These are phyloP conservation scores for Hypoxylon rubiginosum DNA, from an alignment of 2,329 filamentous ascomycete species.

Conservation along the genomic window DNA sequence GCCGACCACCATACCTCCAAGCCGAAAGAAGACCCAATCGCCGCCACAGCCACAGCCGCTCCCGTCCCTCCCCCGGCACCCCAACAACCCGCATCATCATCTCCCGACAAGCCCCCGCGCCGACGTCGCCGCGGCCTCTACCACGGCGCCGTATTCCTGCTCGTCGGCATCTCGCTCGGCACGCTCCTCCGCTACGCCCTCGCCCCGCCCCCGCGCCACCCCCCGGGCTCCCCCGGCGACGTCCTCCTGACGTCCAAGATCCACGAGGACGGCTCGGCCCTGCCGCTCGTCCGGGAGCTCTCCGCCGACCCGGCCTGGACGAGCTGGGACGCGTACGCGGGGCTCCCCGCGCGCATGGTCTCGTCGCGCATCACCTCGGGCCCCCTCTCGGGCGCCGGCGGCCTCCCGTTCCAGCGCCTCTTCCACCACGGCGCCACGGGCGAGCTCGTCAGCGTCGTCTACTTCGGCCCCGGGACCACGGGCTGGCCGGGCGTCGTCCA, in stretches of 20 bases:
- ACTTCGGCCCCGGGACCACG: constrained; percentile 72
- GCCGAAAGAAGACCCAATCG: constrained; percentile 16
- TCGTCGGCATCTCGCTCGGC: constrained; percentile 58
- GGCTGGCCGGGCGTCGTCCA: constrained; percentile 82
- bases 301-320: constrained; percentile 58
- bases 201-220: constrained; percentile 58
- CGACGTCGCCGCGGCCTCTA: constrained; percentile 46
- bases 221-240: constrained; percentile 58
- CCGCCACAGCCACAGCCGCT: constrained; percentile 19
- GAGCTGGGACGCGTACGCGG: constrained; percentile 60
- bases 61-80: constrained; percentile 14
- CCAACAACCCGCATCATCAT: constrained; percentile 14
- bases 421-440: constrained; percentile 73
- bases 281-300: constrained; percentile 64
- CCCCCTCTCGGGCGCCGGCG: constrained; percentile 58
- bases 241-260: constrained; percentile 57
- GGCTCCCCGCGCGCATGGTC: constrained; percentile 4
- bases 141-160: constrained; percentile 55
- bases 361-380: constrained; percentile 56
- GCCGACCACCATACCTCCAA: constrained; percentile 5
- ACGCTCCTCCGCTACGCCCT: constrained; percentile 57
- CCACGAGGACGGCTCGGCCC: constrained; percentile 57
- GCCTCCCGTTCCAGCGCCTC: constrained; percentile 68
- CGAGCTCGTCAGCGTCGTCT: constrained; percentile 73
- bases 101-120: constrained; percentile 42